Evolutionary conservation across 495 filamentous ascomycete genomes (phyloP).

Genomic region (Astrothelium subdiscretum): DNA sequence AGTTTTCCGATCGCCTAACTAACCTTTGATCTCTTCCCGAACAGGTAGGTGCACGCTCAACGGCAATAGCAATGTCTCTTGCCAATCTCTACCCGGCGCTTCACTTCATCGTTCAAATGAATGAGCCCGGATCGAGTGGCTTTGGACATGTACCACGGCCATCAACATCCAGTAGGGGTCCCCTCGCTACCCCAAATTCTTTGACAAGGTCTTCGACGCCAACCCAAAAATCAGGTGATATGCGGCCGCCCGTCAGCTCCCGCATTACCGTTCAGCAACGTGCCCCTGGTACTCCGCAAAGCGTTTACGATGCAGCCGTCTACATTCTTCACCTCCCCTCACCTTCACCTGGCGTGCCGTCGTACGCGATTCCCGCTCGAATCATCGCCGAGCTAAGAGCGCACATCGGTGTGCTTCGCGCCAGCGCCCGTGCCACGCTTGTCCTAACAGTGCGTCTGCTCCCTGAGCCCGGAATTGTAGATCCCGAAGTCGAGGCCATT

Average conservation of each 20-base stretch:
- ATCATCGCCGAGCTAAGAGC: constrained; percentile 16
- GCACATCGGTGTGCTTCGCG: constrained; percentile 17
- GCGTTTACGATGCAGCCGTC: constrained; percentile 22
- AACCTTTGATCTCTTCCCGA: not conserved
- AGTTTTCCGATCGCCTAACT: not conserved
- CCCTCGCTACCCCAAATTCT: not conserved
- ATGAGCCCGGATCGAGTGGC: constrained; percentile 1
- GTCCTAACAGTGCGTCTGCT: constrained; percentile 17
- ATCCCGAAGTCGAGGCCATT: constrained; percentile 15
- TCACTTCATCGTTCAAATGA: constrained; percentile 27
- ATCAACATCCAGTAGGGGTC: not conserved
- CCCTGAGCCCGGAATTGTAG: constrained; percentile 14
- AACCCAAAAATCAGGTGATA: not conserved
- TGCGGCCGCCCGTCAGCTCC: constrained; percentile 1
- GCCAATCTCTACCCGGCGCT: constrained; percentile 23
- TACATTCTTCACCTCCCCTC: constrained; percentile 26
- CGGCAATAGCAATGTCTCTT: constrained; percentile 15
- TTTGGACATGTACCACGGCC: not conserved
- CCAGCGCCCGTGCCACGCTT: constrained; percentile 12
- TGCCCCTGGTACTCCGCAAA: constrained; percentile 16
- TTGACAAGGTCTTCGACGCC: not conserved
- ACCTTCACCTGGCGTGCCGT: constrained; percentile 6
- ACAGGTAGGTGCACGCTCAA: constrained; percentile 21
- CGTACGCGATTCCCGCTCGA: constrained; percentile 4
- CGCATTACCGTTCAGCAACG: constrained; percentile 14